Evolutionary conservation across 164 flowering plant genomes (phyloP), one percentile per base, ranked within the genome.

Genomic region (Stephania cephalantha): DNA sequence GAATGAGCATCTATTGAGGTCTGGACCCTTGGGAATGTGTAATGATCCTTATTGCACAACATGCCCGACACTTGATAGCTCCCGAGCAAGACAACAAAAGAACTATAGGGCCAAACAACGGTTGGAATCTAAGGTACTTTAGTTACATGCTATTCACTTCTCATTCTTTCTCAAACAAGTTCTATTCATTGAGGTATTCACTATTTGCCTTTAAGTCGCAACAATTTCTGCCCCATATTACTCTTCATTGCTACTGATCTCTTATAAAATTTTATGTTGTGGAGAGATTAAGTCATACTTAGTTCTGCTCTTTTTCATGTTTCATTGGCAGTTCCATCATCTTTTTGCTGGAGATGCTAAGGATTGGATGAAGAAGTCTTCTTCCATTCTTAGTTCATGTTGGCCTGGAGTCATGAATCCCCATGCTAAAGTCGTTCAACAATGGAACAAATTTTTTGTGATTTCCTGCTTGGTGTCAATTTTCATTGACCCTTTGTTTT

Each of bases 21-120:
- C 98, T 74, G 97, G 98, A 67, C 93, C 82, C 63, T 63, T 95
- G 73, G 97, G 98, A 70, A 82, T 85, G 83, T 95, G 98, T 84
- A 85, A 91, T 75, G 94, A 95, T 81, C 97, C 98, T 71, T 92
- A 87, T 76, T 95, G 98, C 85, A 95, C 95, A 48, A 86, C 89
- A 65, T 95, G 97, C 81, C 98, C 98, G 13, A 76, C 88, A 44
- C 81, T 82, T 79, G 85, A 82, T 83, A 76, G 81, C 76, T 63
- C 30, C 63, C 82, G 80, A 72, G 79, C 81, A 18, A 68, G 83
- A 73, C 74, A 73, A 13, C 77, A 63, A 64, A 86, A 78, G 53
- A 50, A 74, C 50, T 72, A 86, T 64, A 87, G 77, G 77, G 35
- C 80, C 78, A 84, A 87, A 5, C 76, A 84, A 30, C 68, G 79